phyloP scores from a whole-genome alignment of 768 basidiomycete genomes.

The Boletellus ananas region DNA sequence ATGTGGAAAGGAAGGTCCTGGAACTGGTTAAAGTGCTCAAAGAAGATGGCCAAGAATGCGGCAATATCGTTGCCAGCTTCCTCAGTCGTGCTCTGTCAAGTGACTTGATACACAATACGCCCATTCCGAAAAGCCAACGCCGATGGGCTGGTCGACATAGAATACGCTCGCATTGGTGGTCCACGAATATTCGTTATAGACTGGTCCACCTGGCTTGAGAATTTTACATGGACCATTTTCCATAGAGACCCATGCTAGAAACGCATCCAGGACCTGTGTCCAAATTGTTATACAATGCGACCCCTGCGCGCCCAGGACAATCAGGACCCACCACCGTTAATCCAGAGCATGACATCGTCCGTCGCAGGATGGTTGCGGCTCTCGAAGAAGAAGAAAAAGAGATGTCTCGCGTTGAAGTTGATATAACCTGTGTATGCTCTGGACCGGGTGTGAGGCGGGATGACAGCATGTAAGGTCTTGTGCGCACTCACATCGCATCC shows the following conservation, averaged over 20 bases:
- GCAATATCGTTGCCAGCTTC: conserved; percentile 65
- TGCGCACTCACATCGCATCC: not conserved
- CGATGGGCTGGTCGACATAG: conserved; percentile 63
- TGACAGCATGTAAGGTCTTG: no score
- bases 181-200: conserved; percentile 48
- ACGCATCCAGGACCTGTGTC: conserved; percentile 38
- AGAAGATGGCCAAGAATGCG: conserved; percentile 60
- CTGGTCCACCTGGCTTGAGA: no score
- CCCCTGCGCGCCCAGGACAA: not conserved
- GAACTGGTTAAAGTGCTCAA: conserved; percentile 61
- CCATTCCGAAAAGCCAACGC: conserved; percentile 32
- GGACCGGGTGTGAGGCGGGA: not conserved
- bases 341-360: conserved; percentile 73
- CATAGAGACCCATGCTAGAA: no score
- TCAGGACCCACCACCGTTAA: conserved; percentile 46
- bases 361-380: conserved; percentile 41
- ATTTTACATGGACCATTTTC: no score
- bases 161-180: conserved; percentile 62
- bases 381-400: conserved; percentile 64
- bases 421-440: conserved; percentile 48
- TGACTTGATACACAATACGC: not conserved
- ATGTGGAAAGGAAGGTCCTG: conserved; percentile 58
- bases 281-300: conserved; percentile 25
- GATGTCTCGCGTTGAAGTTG: conserved; percentile 46
- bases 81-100: conserved; percentile 41